Conservation (phyloP, 352 stramenopile species). For the Phytophthora citricola region DNA sequence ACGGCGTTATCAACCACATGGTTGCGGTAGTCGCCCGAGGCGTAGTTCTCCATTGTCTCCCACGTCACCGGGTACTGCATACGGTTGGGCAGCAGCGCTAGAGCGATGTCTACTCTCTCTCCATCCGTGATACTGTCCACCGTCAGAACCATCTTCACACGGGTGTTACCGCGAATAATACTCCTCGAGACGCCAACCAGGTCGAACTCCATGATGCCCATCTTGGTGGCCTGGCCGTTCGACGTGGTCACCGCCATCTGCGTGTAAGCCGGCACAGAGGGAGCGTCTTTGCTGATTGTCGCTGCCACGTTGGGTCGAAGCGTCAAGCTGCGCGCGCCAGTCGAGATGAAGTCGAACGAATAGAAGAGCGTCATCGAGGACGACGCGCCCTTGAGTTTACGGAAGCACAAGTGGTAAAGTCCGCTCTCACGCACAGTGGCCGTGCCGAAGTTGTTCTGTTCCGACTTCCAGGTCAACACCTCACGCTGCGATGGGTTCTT, state of each 20-base stretch:
- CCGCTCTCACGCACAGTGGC: slow-evolving; percentile 72
- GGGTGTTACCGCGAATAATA: slow-evolving; percentile 68
- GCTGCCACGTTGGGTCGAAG: slow-evolving; percentile 69
- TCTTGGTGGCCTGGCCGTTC: slow-evolving; percentile 51
- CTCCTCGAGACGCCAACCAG: slow-evolving; percentile 69
- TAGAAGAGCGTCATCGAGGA: slow-evolving; percentile 72
- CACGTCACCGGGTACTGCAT: slow-evolving; percentile 73
- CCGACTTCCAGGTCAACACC: slow-evolving; percentile 62
- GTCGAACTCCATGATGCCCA: slow-evolving; percentile 78
- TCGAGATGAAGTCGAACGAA: slow-evolving; percentile 85
- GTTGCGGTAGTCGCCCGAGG: slow-evolving; percentile 45
- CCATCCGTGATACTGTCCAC: slow-evolving; percentile 60
- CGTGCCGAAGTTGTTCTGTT: slow-evolving; percentile 67
- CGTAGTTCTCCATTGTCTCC: slow-evolving; percentile 56
- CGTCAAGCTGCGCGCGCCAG: slow-evolving; percentile 51
- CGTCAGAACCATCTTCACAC: slow-evolving; percentile 74
- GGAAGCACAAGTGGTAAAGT: slow-evolving; percentile 84
- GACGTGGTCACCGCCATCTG: slow-evolving; percentile 59
- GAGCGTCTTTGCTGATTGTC: slow-evolving; percentile 57
- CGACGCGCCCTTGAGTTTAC: slow-evolving; percentile 65
- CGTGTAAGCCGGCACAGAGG: slow-evolving; percentile 59
- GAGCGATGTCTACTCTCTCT: slow-evolving; percentile 54
- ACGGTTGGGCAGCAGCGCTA: slow-evolving; percentile 49
- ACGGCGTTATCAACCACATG: slow-evolving; percentile 62
- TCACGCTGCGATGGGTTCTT: slow-evolving; percentile 60